Evolutionary conservation across 2,329 filamentous ascomycete species (phyloP), one percentile per base, ranked within the genome.

Genomic region (Cladosporium sp.): DNA sequence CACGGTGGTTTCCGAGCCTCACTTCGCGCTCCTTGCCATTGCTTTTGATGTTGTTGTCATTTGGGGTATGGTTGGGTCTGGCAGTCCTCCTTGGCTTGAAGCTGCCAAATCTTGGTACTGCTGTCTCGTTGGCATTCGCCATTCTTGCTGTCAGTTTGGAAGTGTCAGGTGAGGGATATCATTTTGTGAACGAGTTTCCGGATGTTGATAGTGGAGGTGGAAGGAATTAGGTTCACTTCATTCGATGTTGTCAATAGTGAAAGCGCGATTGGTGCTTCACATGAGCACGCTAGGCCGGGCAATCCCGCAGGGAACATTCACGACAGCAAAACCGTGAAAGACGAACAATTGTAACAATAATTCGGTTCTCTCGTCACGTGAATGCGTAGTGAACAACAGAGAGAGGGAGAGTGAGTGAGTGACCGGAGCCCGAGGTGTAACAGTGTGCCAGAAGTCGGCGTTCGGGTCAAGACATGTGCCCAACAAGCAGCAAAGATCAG

Each of bases 41-140:
- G 18, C 26, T 41, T 18, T 28, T 15, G 18, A 26, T n/a, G 67
- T 68, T 15, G 67, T 68, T 58, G n/a, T 59, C 64, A 26, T 18
- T 67, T 62, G 36, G 65, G 8, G 21, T 2, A 32, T 24, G 24
- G 12, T 24, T 68, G 34, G 69, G 11, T 18, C 66, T 62, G 55
- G 55, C 10, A 34, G 28, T 3, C 15, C n/a, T 55, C 67, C 83
- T 85, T 67, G 85, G 86, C 70, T 85, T 89, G 80, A 93, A 94
- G 69, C 91, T 93, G 24, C 87, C 83, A 74, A 94, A 93, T 72
- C 88, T 92, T 11, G 91, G 91, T 26, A 90, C 82, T 49, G 72
- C 71, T 57, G 18, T 36, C 2, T 57, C 10, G 14, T 36, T 57
- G 30, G 5, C 18, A 21, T 32, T 57, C 8, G 52, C 26, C 30